Conservation (phyloP, 768 basidiomycete genomes). For the Suillus lakei region DNA sequence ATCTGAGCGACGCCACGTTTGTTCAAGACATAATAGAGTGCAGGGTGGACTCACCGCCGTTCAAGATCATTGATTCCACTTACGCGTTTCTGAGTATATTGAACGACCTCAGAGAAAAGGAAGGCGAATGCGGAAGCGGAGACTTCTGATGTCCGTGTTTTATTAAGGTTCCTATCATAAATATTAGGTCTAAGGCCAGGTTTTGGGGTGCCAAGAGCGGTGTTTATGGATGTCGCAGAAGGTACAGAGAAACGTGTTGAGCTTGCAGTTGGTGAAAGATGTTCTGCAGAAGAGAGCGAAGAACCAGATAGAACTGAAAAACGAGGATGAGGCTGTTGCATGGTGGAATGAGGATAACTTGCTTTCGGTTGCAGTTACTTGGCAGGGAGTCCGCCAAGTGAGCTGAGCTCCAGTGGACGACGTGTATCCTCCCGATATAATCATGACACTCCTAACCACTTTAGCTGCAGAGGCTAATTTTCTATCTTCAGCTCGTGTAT, state of each 20-base stretch:
- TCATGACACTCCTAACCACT: conserved; percentile 11
- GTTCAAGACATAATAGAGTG: neutral
- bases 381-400: neutral
- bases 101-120: conserved; percentile 90
- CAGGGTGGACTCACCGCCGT: conserved; percentile 62
- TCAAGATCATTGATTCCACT: conserved; percentile 95
- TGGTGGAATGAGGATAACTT: conserved; percentile 33
- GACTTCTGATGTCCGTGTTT: conserved; percentile 84
- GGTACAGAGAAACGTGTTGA: conserved; percentile 76
- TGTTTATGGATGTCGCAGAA: conserved; percentile 51
- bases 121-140: conserved; percentile 85
- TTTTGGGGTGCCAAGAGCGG: conserved; percentile 43
- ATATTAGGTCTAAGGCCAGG: conserved; percentile 67
- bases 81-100: conserved; percentile 96
- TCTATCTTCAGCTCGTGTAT: conserved; percentile 7
- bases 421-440: conserved; percentile 4
- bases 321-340: conserved; percentile 62
- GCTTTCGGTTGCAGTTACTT: conserved; percentile 4
- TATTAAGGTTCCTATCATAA: conserved; percentile 89
- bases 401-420: neutral
- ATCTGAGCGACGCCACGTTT: conserved; percentile 45
- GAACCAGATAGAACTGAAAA: conserved; percentile 71
- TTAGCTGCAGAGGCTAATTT: neutral
- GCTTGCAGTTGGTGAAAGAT: conserved; percentile 58
- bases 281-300: conserved; percentile 51